Evolutionary conservation across 192 early-diverging fungal genomes (phyloP), one percentile per base, ranked within the genome.

Genomic region (Entomortierella lignicola): DNA sequence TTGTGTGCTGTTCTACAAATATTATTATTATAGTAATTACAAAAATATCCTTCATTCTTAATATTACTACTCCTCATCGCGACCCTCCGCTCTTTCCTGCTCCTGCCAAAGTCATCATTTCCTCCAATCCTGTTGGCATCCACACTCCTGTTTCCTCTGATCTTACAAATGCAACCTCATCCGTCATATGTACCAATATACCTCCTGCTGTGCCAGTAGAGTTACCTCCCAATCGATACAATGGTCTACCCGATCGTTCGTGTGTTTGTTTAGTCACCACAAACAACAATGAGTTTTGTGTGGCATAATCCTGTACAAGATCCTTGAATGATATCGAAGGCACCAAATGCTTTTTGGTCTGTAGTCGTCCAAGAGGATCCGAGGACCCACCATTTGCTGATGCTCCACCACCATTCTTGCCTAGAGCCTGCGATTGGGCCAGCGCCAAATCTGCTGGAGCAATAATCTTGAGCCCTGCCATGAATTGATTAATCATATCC

Each of bases 401-500:
- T n/a, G n/a, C n/a, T n/a, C n/a, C 37, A 30, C 29, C 55, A 6
- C 51, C 53, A 42, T 30, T 26, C 50, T 37, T 62, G 63, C 60
- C 30, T 32, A 69, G 71, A 15, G 60, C 44, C 37, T 71, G 77
- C 11, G 70, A 67, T 30, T 55, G 69, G 1, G 52, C 65, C 60
- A 63, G 65, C 26, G 72, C 31, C 69, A 81, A 12, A 61, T 72
- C 66, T 21, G 65, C 70, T 0, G 43, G 80, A 1, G 55, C 53
- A 70, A 65, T 67, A 26, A 66, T 71, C 62, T 70, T 57, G 51
- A 69, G 66, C 13, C 59, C 71, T 21, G 61, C 69, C 64, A 68
- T 81, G 34, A 55, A 84, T 77, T 81, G 75, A 26, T 90, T 88
- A 85, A 96, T 94, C 85, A 94, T 82, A 27, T 92, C 91, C 31